Base-by-base conservation (phyloP, 192 early-diverging fungal genomes). In the Linnemannia elongata region DNA sequence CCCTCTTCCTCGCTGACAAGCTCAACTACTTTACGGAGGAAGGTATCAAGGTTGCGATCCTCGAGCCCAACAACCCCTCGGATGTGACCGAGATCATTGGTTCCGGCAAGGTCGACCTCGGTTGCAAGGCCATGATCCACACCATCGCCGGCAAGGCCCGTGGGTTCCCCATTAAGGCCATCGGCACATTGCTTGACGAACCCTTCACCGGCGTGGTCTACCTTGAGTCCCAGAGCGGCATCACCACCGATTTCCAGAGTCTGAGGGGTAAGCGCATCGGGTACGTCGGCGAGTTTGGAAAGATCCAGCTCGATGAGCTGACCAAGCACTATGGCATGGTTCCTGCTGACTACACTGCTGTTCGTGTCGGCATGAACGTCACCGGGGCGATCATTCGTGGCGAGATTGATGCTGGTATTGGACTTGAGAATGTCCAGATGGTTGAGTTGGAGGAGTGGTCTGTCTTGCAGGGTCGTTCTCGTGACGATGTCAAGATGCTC, bases 101-200 rank as follows among this genome's bases (percentile, higher is more conserved):
- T 24, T 91, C 88, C 0, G 93, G 93, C 22, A 93, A 92, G 79
- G 87, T 90, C 15, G 93, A 94, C 35, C 80, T 94, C 41, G 93
- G 92, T 24, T 92, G 90, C 82, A 94, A 94, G 81, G 93, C 93
- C 44, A 94, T 94, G 93, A 93, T 94, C 81, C 93, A 94, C 77
- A 94, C 93, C 41, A 94, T 94, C 63, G 93, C 93, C 27, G 93
- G 91, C 18, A 93, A 93, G 42, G 93, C 93, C 36, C 76, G 92
- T 35, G 93, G 93, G 4, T 94, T 91, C 87, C 88, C 85, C 30
- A 93, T 94, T 82, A 93, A 92, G 70, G 90, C 93, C 0, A 91
- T 94, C 76, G 93, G 92, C 22, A 94, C 93, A 0, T 87, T 94
- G 24, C 73, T 94, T 63, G 93, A 94, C 76, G 93, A 94, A 68